Evolutionary conservation across 83 land plant genomes (phyloP).

Genomic region (Picea mariana): DNA sequence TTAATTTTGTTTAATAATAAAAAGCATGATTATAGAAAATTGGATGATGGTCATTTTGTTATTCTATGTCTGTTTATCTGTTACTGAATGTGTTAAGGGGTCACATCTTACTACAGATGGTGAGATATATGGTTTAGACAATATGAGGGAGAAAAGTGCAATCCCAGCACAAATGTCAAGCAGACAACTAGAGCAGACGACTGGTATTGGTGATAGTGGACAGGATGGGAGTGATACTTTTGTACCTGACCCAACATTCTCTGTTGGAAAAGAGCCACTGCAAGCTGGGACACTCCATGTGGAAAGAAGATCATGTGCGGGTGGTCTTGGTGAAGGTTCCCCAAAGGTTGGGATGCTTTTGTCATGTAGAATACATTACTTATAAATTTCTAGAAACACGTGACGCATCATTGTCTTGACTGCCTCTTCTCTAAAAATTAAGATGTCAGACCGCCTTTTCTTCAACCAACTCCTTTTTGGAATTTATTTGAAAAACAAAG

Average conservation of each 20-base stretch:
- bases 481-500: too few relatives aligned
- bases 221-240: slow-evolving; percentile 28
- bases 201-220: slow-evolving; percentile 14
- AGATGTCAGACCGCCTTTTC: not conserved
- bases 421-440: not conserved
- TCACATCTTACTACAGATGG: slow-evolving; percentile 6
- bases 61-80: too few relatives aligned
- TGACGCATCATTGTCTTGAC: not conserved
- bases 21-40: too few relatives aligned
- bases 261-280: slow-evolving; percentile 57
- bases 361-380: not conserved
- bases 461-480: not conserved
- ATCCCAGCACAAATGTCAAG: too few relatives aligned
- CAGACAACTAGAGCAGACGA: slow-evolving; percentile 14
- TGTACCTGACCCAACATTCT: slow-evolving; percentile 39
- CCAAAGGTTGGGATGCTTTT: slow-evolving; percentile 71
- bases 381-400: not conserved
- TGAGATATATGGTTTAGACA: not conserved
- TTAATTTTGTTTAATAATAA: too few relatives aligned
- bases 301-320: slow-evolving; percentile 33
- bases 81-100: not conserved
- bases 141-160: not conserved
- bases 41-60: too few relatives aligned
- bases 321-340: slow-evolving; percentile 79
- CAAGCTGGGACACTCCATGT: slow-evolving; percentile 38